These are phyloP conservation scores for Trypanosomatidae sp. DNA, from an alignment of 208 protist genomes.

Conservation along the genomic window DNA sequence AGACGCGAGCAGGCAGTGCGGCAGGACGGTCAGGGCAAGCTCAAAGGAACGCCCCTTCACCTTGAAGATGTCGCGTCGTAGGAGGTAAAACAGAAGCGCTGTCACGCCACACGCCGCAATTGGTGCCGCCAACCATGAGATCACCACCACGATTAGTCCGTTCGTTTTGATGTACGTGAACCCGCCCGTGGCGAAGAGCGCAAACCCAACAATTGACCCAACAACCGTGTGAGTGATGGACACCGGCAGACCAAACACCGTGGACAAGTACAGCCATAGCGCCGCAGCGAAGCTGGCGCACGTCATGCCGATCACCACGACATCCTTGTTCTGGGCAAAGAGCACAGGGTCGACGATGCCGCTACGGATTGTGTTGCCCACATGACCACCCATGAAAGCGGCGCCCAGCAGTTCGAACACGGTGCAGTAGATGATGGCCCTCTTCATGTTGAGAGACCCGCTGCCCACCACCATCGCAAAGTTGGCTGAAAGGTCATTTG, in stretches of 20 bases:
- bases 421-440: conserved; percentile 81
- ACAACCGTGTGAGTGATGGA: conserved; percentile 87
- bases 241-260: conserved; percentile 77
- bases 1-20: conserved; percentile 68
- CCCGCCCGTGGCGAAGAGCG: conserved; percentile 50
- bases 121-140: conserved; percentile 77
- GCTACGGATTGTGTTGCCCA: conserved; percentile 72
- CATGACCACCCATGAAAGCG: conserved; percentile 82
- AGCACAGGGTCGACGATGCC: conserved; percentile 70
- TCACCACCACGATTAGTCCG: conserved; percentile 61
- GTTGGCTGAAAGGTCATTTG: conserved; percentile 81
- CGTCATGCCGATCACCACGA: conserved; percentile 79
- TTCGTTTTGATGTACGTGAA: conserved; percentile 52
- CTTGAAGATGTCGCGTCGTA: conserved; percentile 64
- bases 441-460: conserved; percentile 77
- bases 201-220: conserved; percentile 77
- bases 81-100: conserved; percentile 51
- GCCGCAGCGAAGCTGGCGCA: conserved; percentile 67
- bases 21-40: conserved; percentile 53
- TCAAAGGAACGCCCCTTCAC: conserved; percentile 64
- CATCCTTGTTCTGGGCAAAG: conserved; percentile 63
- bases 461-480: conserved; percentile 89
- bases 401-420: conserved; percentile 82
- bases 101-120: conserved; percentile 58
- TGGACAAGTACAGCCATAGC: conserved; percentile 80